Evolutionary conservation across 495 filamentous ascomycete species (phyloP).

Genomic region (Penicillium bovifimosum): DNA sequence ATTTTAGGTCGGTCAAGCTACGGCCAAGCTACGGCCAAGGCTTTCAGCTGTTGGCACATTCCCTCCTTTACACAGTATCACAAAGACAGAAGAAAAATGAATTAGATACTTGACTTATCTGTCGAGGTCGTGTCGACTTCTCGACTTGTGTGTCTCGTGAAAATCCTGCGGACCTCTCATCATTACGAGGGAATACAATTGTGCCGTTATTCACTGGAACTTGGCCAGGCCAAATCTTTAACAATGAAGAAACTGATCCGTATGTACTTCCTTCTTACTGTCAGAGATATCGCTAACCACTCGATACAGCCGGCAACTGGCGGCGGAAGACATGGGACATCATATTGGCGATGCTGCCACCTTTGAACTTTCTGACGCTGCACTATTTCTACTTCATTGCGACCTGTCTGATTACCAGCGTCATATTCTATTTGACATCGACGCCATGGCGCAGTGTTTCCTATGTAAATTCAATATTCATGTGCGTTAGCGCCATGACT

Average conservation of each 20-base stretch:
- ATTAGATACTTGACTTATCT: background rate
- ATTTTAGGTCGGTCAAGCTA: background rate
- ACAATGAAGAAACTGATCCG: constrained; percentile 9
- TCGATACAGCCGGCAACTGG: constrained; percentile 18
- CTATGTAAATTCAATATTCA: constrained; percentile 72
- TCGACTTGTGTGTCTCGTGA: background rate
- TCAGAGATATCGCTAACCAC: background rate
- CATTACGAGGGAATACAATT: background rate
- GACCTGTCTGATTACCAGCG: constrained; percentile 56
- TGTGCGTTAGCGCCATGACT: constrained; percentile 76
- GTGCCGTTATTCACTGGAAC: background rate
- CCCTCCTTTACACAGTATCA: no score
- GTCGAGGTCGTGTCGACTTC: background rate
- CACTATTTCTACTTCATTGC: constrained; percentile 75
- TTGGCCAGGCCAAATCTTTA: background rate
- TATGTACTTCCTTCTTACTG: background rate
- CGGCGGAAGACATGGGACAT: constrained; percentile 16
- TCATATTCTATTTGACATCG: constrained; percentile 70
- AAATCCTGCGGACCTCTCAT: background rate
- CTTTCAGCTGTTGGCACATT: background rate
- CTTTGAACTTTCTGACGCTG: constrained; percentile 70
- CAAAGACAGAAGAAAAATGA: background rate
- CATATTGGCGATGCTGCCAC: constrained; percentile 32
- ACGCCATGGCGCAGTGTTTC: constrained; percentile 55
- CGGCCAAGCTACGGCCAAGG: no score